phyloP scores from a whole-genome alignment of 2,329 filamentous ascomycete genomes.

The Colletotrichum chlorophyti region DNA sequence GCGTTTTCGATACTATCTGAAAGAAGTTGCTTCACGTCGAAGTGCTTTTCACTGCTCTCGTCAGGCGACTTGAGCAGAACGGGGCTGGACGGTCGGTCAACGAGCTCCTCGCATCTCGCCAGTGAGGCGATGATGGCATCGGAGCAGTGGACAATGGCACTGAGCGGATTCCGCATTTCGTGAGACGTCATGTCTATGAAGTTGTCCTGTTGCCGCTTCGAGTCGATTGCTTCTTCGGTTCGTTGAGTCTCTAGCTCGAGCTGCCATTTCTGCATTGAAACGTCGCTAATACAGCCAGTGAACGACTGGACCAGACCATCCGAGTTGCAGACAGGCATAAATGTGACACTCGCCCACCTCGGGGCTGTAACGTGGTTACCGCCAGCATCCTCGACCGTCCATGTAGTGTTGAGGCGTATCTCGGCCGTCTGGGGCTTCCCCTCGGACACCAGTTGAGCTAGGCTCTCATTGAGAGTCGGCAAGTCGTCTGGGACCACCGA shows the following conservation, averaged over 20 bases:
- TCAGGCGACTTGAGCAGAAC: not conserved
- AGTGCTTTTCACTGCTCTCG: slow-evolving; percentile 6
- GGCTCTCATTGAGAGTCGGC: slow-evolving; percentile 44
- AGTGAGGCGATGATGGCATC: slow-evolving; percentile 69
- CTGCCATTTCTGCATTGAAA: slow-evolving; percentile 58
- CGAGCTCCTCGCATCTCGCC: slow-evolving; percentile 49
- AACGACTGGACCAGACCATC: slow-evolving; percentile 55
- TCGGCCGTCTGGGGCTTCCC: slow-evolving; percentile 54
- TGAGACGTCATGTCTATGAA: slow-evolving; percentile 81
- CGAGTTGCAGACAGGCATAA: slow-evolving; percentile 56
- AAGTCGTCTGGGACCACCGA: slow-evolving; percentile 55
- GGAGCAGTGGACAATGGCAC: slow-evolving; percentile 76
- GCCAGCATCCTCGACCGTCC: slow-evolving; percentile 51
- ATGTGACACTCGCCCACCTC: slow-evolving; percentile 56
- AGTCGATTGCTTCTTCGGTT: slow-evolving; percentile 63
- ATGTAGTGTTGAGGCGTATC: slow-evolving; percentile 54
- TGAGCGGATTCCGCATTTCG: slow-evolving; percentile 77
- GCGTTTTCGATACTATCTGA: slow-evolving; percentile 73
- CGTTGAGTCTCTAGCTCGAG: slow-evolving; percentile 55
- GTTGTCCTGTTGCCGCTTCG: slow-evolving; percentile 75
- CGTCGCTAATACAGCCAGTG: slow-evolving; percentile 56
- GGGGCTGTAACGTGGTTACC: slow-evolving; percentile 51
- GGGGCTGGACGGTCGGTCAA: slow-evolving; percentile 29
- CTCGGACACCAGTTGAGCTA: slow-evolving; percentile 47
- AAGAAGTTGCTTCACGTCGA: slow-evolving; percentile 51